Percentiles rank a stretch among this genome's conserved stretches.
These are phyloP conservation scores for Xylaria hypoxylon DNA, from an alignment of 2,329 filamentous ascomycete genomes.

Conservation along the genomic window DNA sequence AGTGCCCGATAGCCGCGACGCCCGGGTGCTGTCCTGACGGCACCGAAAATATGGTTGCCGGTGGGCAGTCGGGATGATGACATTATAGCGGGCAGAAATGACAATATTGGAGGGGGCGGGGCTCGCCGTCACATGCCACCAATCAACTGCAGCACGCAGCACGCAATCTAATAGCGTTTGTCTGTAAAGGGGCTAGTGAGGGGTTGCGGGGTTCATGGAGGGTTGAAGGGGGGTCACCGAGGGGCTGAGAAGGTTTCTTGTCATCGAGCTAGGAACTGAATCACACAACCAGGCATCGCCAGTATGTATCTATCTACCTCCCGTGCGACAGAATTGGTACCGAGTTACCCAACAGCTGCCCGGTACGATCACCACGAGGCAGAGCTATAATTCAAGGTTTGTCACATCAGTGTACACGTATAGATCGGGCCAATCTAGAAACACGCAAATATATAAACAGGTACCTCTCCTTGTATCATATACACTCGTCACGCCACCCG, in stretches of 20 bases:
- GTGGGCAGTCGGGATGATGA: conserved; percentile 45
- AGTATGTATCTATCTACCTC: not conserved
- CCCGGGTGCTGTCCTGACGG: conserved; percentile 18
- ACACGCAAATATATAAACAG: not conserved
- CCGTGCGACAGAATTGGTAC: conserved; percentile 17
- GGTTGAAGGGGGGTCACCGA: no score
- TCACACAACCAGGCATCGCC: conserved; percentile 15
- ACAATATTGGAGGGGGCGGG: conserved; percentile 48
- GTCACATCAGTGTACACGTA: not conserved
- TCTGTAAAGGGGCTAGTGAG: conserved; percentile 47
- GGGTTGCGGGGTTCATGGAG: conserved; percentile 37
- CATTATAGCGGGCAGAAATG: conserved; percentile 48
- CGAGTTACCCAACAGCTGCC: conserved; percentile 9
- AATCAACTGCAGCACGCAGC: conserved; percentile 49
- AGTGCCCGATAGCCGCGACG: conserved; percentile 36
- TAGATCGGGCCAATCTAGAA: not conserved
- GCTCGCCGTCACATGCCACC: conserved; percentile 35
- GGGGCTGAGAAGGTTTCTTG: conserved; percentile 18
- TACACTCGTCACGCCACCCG: conserved; percentile 4
- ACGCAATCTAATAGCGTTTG: conserved; percentile 49
- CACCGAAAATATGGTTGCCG: conserved; percentile 31
- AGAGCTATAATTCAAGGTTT: not conserved
- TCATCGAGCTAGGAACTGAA: not conserved
- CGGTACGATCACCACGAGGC: not conserved
- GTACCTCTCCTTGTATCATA: conserved; percentile 16